Conservation (phyloP, 164 flowering plant species). For the Vitis rotundifolia region DNA sequence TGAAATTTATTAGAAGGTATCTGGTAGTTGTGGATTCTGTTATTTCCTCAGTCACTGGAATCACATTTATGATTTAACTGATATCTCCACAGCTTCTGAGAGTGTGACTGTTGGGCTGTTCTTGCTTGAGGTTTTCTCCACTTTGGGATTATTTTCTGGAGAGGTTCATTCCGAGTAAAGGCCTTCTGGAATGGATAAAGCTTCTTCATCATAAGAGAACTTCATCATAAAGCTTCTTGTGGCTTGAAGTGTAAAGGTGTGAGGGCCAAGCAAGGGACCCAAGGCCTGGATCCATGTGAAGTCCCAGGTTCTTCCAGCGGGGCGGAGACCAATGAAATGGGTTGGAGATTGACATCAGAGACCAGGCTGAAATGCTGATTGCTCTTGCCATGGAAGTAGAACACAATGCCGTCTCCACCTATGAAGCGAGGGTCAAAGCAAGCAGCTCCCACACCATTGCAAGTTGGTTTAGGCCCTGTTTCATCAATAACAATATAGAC, state of each 20-base stretch:
- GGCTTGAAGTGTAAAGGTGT: conserved; percentile 30
- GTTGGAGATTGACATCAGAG: conserved; percentile 36
- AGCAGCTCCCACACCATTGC: conserved; percentile 37
- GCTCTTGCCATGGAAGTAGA: conserved; percentile 46
- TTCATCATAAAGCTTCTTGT: conserved; percentile 22
- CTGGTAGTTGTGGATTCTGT: conserved; percentile 35
- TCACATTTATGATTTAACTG: conserved; percentile 25
- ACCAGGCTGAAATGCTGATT: conserved; percentile 33
- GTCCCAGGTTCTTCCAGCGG: conserved; percentile 33
- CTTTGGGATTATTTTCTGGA: neutral
- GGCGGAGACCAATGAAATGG: conserved; percentile 46
- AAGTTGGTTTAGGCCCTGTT: conserved; percentile 29
- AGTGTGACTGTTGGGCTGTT: conserved; percentile 5
- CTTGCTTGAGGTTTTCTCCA: conserved; percentile 18
- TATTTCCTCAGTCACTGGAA: conserved; percentile 27
- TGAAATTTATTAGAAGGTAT: conserved; percentile 27
- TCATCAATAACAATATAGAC: conserved; percentile 9
- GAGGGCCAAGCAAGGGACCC: conserved; percentile 30
- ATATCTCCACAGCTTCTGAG: conserved; percentile 18
- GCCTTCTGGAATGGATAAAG: neutral
- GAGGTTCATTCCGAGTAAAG: conserved; percentile 10
- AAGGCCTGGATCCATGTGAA: conserved; percentile 49
- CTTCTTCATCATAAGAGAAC: conserved; percentile 24
- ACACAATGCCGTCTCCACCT: conserved; percentile 41
- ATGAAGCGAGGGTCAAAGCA: conserved; percentile 47